Conservation (phyloP, 2,329 filamentous ascomycete species). For the Fusarium sp. region DNA sequence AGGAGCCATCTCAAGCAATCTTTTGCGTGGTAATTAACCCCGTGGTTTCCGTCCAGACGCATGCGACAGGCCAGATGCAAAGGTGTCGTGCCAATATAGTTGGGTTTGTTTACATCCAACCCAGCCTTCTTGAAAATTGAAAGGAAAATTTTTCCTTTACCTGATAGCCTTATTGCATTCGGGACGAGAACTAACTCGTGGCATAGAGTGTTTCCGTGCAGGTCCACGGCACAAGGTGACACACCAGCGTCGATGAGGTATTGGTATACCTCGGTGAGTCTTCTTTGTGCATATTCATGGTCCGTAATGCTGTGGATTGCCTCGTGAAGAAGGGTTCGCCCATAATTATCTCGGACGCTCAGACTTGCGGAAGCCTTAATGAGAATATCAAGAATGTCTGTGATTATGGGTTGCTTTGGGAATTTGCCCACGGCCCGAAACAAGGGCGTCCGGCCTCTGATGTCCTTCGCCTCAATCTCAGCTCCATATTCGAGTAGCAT, state of each 20-base stretch:
- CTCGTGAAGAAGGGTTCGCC: slow-evolving; percentile 20
- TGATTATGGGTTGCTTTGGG: not conserved
- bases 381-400: not conserved
- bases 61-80: slow-evolving; percentile 20
- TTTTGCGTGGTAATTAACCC: not conserved
- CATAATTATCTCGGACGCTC: not conserved
- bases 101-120: slow-evolving; percentile 5
- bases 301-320: not conserved
- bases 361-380: slow-evolving; percentile 2
- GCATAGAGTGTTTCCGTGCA: slow-evolving; percentile 24
- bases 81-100: slow-evolving; percentile 19
- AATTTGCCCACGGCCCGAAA: not conserved
- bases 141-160: not conserved
- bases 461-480: slow-evolving; percentile 5
- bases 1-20: slow-evolving; percentile 13
- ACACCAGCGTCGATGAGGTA: slow-evolving; percentile 12
- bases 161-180: not conserved
- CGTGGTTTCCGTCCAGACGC: not conserved
- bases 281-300: not conserved
- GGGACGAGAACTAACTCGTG: slow-evolving; percentile 16
- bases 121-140: not conserved
- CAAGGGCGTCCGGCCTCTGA: slow-evolving; percentile 12
- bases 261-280: not conserved
- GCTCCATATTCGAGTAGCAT: slow-evolving; percentile 9
- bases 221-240: slow-evolving; percentile 14